Base-by-base conservation (phyloP, 2,329 filamentous ascomycete species). In the Arthroderma sp. region DNA sequence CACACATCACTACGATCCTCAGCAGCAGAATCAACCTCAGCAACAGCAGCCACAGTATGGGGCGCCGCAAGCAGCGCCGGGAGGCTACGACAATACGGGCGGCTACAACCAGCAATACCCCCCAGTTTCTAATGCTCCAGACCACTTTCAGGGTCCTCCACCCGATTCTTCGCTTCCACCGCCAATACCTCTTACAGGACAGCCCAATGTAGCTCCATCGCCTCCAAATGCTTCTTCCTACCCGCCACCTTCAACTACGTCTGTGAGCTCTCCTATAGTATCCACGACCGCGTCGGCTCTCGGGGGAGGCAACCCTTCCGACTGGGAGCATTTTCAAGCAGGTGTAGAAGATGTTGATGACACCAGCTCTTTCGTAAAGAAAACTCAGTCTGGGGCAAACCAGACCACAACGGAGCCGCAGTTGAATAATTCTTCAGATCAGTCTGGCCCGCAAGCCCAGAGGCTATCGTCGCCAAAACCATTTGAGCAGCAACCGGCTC, bases 241-340 rank as follows among this genome's bases (percentile, higher is more conserved):
- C 29, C 41, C 43, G 4, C 43, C 34, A n/a, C 44, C 45, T 30
- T 38, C 44, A 30, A 31, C 34, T 32, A 29, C 49, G 30, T 43
- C 40, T n/a, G 28, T 10, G n/a, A 31, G n/a, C 9, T 11, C 40
- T 28, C 30, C 40, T 33, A 42, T 32, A 8, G 30, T 32, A 4
- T 15, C 10, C n/a, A 15, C 45, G 33, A 44, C 43, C 15, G 40
- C 46, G 38, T 66, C 66, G 36, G 64, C 62, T 8, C 50, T 70
- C 31, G 66, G 66, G 1, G 52, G 53, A 37, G 66, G 66, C 3
- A 60, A 61, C 1, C 68, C 68, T 4, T 71, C 68, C 3, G 68
- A 70, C 47, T 71, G 68, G 68, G 68, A 71, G 48, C 63, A 69
- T 51, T 59, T 68, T 45, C 55, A 56, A 4, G 54, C 57, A n/a